Evolutionary conservation across 106 monocot genomes (phyloP).

Genomic region (Apostasia shenzhenica): DNA sequence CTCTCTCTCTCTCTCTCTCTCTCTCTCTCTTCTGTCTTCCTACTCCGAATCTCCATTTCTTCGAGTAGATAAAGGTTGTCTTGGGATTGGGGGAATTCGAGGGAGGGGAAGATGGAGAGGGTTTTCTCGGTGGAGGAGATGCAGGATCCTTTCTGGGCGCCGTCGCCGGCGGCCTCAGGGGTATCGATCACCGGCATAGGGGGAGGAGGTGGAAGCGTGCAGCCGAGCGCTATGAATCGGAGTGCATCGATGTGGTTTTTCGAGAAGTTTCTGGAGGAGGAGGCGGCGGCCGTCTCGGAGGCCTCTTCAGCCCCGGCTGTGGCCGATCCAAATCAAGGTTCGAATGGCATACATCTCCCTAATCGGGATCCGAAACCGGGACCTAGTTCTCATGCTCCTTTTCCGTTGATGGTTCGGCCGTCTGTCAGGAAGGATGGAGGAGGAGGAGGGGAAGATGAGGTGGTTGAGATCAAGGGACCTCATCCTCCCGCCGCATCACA

Average conservation of each 20-base stretch:
- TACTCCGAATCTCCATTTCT: too few relatives aligned
- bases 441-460: conserved; percentile 30
- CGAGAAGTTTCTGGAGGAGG: conserved; percentile 57
- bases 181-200: conserved; percentile 1
- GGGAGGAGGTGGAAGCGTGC: neutral
- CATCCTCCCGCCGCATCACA: conserved; percentile 3
- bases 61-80: neutral
- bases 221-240: conserved; percentile 23
- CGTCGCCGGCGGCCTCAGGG: conserved; percentile 6
- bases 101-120: conserved; percentile 30
- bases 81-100: neutral
- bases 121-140: conserved; percentile 63
- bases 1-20: neutral
- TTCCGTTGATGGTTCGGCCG: conserved; percentile 6
- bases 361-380: conserved; percentile 6
- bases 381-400: conserved; percentile 2
- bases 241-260: conserved; percentile 57
- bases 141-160: conserved; percentile 31
- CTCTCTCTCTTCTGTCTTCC: too few relatives aligned
- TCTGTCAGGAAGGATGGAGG: conserved; percentile 7
- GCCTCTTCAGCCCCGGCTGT: neutral
- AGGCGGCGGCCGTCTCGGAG: neutral
- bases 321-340: neutral
- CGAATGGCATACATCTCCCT: neutral
- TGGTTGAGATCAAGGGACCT: conserved; percentile 33